Base-by-base conservation (phyloP, 805 yeast genomes). In the Schizosaccharomyces octosporus region DNA sequence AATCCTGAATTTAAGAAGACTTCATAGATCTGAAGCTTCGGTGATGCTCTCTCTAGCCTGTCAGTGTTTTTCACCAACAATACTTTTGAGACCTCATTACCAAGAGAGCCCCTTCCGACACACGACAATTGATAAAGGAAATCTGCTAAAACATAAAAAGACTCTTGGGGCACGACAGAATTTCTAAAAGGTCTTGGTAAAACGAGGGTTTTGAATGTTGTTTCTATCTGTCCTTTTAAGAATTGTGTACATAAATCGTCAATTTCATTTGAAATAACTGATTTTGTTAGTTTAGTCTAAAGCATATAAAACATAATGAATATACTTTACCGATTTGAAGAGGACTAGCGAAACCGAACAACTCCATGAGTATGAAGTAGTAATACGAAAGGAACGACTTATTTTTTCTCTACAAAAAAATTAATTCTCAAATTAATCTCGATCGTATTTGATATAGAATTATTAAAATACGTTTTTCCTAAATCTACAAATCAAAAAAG, bases 251-350 rank as follows among this genome's bases (percentile, higher is more conserved):
- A 48, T 19, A 24, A 15, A 13, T 48, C 55, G 24, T 48, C 55
- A 48, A 48, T 24, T 24, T 48, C 55, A n/a, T n/a, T 48, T 19
- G 29, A n/a, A 19, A 48, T 27, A 5, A 48, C 55, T 48, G n/a
- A 5, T 24, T 48, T 48, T 32, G 27, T 24, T 31, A 24, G 24
- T 13, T 36, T 36, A 82, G 21, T 73, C 82, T 1, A 75, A 85
- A 43, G 69, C 82, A 0, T 81, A 95, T 0, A 72, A 72, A 31
- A 73, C 83, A 11, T 68, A 72, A 1, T 78, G 84, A 66, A 97
- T 1, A 81, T 75, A 66, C 66, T 80, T 60, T 93, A 93, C 68
- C 73, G 93, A 17, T 87, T 96, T 1, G 66, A 88, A 4, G 98
- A 93, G 66, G 84, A 85, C 65, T 84, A 79, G 21, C 21, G 48